Evolutionary conservation across 768 basidiomycete species (phyloP), one percentile per base, ranked within the genome.

Genomic region (Tulasnella sp.): DNA sequence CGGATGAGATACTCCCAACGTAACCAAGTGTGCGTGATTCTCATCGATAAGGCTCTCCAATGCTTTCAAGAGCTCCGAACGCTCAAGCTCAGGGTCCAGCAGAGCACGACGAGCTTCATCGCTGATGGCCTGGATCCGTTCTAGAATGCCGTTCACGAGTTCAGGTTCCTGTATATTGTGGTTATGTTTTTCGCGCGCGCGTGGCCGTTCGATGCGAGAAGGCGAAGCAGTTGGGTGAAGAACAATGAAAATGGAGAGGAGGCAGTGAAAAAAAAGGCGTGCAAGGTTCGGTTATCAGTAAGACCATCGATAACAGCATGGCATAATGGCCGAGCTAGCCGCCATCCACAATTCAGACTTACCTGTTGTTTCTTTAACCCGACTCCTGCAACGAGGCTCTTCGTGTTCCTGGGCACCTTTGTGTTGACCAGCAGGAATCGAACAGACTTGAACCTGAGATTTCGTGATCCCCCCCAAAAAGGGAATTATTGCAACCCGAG

Each of bases 361-460:
- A 92, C 92, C 82, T 89, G 87, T 5, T 84, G 84, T 84, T 92
- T 93, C 86, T 90, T 91, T 83, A 89, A 88, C 2, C 90, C 90
- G 39, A 99, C 98, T n/a, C 91, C 91, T 9, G 95, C 95, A 1
- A 99, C 97, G 19, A 99, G 89, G 81, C 91, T 91, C 87, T 98
- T 98, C 36, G 98, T 99, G 85, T 98, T 94, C 83, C 98, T 89
- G 71, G 96, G 93, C 8, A 99, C 91, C 83, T 93, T 93, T 34
- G 97, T 97, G 85, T 99, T 95, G 78, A 95, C 96, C 83, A 99
- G 88, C 72, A 99, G 85, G 88, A 99, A 96, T 81, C 90, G 90
- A 80, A 97, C 88, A 1, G 94, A 95, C 83, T 94, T 94, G 89
- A 98, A 98, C 83, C 96, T 97, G 82, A 56, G n/a, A n/a, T 31